A percentile compares a stretch with the other conserved stretches of the same genome.
Evolutionary conservation across 352 stramenopile species (phyloP).

Genomic region (Phytophthora brassicae): DNA sequence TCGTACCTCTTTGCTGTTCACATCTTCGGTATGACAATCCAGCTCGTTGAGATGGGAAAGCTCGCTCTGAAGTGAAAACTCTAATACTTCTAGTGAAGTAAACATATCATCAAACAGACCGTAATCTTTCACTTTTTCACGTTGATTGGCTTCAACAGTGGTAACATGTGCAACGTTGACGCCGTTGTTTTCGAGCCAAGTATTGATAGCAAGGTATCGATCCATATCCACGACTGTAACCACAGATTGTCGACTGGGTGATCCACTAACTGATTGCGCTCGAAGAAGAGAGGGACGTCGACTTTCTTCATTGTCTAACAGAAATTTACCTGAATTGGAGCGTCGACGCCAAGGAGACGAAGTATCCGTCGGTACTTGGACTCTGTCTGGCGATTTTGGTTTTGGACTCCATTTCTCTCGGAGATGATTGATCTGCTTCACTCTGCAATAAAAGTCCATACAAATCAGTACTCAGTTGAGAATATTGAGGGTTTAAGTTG

Average conservation of each 20-base stretch:
- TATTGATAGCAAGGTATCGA: conserved; percentile 44
- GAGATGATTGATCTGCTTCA: conserved; percentile 56
- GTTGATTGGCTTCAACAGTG: neutral
- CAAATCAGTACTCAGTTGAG: too few relatives aligned
- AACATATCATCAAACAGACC: conserved; percentile 54
- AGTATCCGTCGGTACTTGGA: conserved; percentile 11
- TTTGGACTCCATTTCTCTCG: conserved; percentile 54
- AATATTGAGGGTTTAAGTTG: too few relatives aligned
- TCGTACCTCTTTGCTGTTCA: conserved; percentile 15
- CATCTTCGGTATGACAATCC: neutral
- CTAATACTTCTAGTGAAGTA: conserved; percentile 42
- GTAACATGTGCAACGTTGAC: conserved; percentile 34
- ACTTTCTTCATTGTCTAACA: conserved; percentile 10
- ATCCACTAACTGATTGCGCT: conserved; percentile 10
- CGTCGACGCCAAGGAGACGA: conserved; percentile 18
- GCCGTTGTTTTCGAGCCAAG: conserved; percentile 43
- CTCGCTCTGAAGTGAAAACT: conserved; percentile 39
- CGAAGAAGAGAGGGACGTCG: conserved; percentile 5
- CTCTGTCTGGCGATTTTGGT: conserved; percentile 20
- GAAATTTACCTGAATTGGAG: conserved; percentile 16
- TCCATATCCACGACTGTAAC: conserved; percentile 46
- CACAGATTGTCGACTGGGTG: conserved; percentile 9
- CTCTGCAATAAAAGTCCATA: conserved; percentile 15
- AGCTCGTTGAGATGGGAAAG: conserved; percentile 25
- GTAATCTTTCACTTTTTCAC: conserved; percentile 6